phyloP scores from a whole-genome alignment of 768 basidiomycete genomes.

The Boletellus emodensis region DNA sequence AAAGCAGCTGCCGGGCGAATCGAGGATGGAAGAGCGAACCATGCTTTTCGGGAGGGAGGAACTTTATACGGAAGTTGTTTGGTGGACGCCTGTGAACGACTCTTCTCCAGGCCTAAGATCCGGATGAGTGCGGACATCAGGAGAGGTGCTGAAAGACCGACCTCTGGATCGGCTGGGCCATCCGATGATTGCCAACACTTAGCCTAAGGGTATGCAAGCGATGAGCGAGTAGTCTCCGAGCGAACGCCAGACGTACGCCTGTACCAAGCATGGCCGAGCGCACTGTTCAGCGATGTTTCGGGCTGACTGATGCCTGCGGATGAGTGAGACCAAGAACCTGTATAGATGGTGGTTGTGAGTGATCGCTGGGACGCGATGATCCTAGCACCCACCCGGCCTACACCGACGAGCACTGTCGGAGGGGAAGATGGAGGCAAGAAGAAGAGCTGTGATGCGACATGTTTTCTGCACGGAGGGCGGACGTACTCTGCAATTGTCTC shows the following conservation, averaged over 20 bases:
- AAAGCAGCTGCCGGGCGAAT: background rate
- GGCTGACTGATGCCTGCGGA: background rate
- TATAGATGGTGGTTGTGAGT: background rate
- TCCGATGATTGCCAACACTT: background rate
- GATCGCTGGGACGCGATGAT: too few species aligned
- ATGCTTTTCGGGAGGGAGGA: conserved; percentile 55
- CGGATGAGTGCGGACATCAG: background rate
- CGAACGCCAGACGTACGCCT: conserved; percentile 10
- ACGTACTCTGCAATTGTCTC: conserved; percentile 23
- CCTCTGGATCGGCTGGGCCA: conserved; percentile 22
- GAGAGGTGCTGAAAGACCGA: conserved; percentile 13
- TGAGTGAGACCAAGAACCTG: conserved; percentile 1
- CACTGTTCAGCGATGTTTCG: background rate
- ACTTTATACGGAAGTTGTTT: conserved; percentile 52
- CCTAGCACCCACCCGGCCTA: background rate
- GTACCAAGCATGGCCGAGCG: conserved; percentile 1
- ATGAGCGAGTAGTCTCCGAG: background rate
- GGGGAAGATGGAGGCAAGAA: conserved; percentile 1
- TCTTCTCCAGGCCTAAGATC: conserved; percentile 52
- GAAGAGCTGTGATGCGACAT: conserved; percentile 11
- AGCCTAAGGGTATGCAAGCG: conserved; percentile 6
- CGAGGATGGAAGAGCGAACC: conserved; percentile 34
- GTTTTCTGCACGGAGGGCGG: conserved; percentile 7
- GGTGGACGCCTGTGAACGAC: conserved; percentile 61
- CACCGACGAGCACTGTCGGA: background rate